Base-by-base conservation (phyloP, 495 filamentous ascomycete genomes). In the Aspergillus avenaceus region DNA sequence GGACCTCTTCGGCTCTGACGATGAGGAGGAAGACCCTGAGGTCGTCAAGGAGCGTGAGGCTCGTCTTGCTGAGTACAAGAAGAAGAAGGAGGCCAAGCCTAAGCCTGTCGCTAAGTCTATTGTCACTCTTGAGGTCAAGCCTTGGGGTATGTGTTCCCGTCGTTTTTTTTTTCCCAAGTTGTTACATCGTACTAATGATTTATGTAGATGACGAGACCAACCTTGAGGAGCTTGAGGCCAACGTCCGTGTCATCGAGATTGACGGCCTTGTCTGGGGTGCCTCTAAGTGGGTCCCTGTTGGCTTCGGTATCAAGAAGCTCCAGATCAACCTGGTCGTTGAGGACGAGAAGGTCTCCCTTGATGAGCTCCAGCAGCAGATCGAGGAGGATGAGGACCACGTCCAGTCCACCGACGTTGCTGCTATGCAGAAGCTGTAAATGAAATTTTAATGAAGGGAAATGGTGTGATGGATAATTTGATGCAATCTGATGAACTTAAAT, bases 241-340 rank as follows among this genome's bases (percentile, higher is more conserved):
- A 86, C 58, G 91, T 97, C 61, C 90, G 89, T 65, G 73, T 78
- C 56, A 95, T 98, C 60, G 85, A 90, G 74, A 82, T 85, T 78
- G 93, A 98, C 54, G 93, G 93, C 71, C 85, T 98, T 48, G 85
- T 93, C 37, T 98, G 93, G 93, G 93, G 93, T 83, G 84, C 80
- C 56, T 91, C 87, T 66, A 91, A 92, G 78, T 75, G 96, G 52
- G 86, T 95, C 32, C 67, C 91, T 47, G 86, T 97, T 53, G 84
- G 90, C 64, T 98, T 91, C 81, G 95, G 95, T 75, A 95, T 98
- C 79, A 96, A 93, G 85, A 97, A 97, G 84, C 83, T 98, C 54
- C 95, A 97, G 82, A 95, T 98, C 81, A 97, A 87, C 83, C 69
- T 97, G 53, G 91, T 97, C 57, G 79, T 97, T 55, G 93, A 97